phyloP scores from a whole-genome alignment of 805 yeast genomes.

The Wickerhamiella sorbophila region DNA sequence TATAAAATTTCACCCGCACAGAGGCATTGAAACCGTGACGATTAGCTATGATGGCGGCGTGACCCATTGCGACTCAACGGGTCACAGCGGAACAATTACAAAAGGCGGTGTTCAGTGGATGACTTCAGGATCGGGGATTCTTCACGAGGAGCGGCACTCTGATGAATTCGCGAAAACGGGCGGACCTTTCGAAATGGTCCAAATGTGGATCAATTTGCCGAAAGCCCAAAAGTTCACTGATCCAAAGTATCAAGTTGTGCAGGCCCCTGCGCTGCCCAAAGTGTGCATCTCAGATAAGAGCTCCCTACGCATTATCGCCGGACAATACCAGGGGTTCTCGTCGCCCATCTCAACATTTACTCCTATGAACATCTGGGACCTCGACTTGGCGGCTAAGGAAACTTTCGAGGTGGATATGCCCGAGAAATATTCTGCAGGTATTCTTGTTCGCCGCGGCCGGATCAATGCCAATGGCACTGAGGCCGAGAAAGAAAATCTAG shows the following conservation, averaged over 20 bases:
- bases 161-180: conserved; percentile 28
- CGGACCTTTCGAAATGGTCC: conserved; percentile 51
- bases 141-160: conserved; percentile 79
- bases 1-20: conserved; percentile 43
- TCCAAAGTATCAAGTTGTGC: conserved; percentile 70
- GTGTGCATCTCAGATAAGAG: conserved; percentile 52
- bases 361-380: conserved; percentile 3
- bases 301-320: conserved; percentile 52
- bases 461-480: neutral
- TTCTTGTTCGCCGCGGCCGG: neutral
- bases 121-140: conserved; percentile 85
- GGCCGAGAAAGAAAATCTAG: neutral
- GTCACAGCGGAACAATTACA: conserved; percentile 57
- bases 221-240: conserved; percentile 42
- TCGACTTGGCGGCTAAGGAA: neutral
- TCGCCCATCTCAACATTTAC: conserved; percentile 6
- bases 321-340: conserved; percentile 46
- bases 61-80: conserved; percentile 80
- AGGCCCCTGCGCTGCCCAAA: conserved; percentile 54
- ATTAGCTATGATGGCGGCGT: conserved; percentile 48
- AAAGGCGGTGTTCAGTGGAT: conserved; percentile 84
- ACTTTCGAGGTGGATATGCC: neutral
- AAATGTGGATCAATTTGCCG: conserved; percentile 81
- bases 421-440: neutral
- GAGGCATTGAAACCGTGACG: conserved; percentile 74